Conservation (phyloP, 2,329 filamentous ascomycete species). For the Seiridium cupressi region DNA sequence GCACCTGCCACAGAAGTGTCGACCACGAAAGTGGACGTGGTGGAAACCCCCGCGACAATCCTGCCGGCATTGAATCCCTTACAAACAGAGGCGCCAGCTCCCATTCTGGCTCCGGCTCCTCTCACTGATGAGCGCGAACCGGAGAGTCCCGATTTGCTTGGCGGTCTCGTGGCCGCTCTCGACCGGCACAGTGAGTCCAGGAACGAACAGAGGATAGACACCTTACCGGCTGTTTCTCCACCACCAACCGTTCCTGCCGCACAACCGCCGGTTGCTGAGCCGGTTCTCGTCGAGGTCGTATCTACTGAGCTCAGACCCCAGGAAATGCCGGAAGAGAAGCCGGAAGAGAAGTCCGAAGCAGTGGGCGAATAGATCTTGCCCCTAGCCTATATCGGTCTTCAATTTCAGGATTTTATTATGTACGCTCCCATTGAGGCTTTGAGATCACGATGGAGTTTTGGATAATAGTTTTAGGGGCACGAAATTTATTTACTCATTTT, state of each 20-base stretch:
- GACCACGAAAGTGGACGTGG: not conserved
- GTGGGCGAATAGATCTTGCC: not conserved
- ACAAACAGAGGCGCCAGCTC: constrained; percentile 15
- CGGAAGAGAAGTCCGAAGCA: not conserved
- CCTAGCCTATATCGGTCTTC: not conserved
- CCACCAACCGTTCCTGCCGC: too few relatives aligned
- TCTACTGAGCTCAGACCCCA: not conserved
- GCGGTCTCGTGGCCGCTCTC: constrained; percentile 43
- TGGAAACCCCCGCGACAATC: not conserved
- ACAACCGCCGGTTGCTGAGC: not conserved
- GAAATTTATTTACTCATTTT: too few relatives aligned
- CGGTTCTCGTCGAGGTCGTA: not conserved
- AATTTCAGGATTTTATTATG: not conserved
- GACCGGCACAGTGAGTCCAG: constrained; percentile 33
- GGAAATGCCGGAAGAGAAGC: not conserved
- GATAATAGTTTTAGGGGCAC: too few relatives aligned
- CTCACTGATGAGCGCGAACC: constrained; percentile 27
- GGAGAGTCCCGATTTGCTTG: constrained; percentile 41
- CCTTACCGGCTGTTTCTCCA: not conserved
- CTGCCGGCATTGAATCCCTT: constrained; percentile 7
- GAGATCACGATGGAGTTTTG: too few relatives aligned
- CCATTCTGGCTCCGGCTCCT: constrained; percentile 13
- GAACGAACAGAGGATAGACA: constrained; percentile 5
- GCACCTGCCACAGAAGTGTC: not conserved
- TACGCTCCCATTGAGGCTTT: not conserved